Percentiles rank a stretch among this genome's conserved stretches.
Evolutionary conservation across 352 stramenopile genomes (phyloP).

Genomic region (Phytophthora multivora): DNA sequence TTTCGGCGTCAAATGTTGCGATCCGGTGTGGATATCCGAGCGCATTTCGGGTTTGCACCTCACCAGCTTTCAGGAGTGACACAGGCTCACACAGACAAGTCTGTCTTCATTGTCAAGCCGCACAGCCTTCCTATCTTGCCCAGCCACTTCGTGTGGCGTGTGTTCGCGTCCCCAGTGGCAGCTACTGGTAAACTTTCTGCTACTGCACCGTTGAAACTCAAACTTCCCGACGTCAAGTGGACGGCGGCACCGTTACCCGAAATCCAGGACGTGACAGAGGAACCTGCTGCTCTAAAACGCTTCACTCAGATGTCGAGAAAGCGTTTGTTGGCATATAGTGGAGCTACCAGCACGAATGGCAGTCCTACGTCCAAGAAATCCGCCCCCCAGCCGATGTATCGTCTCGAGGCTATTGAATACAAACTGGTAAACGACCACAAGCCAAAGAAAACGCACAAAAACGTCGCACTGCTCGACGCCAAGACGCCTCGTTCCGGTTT

Average conservation of each 20-base stretch:
- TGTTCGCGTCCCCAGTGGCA: slow-evolving; percentile 10
- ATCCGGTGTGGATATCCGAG: slow-evolving; percentile 7
- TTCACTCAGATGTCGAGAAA: slow-evolving; percentile 34
- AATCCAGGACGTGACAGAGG: slow-evolving; percentile 44
- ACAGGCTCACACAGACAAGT: slow-evolving; percentile 22
- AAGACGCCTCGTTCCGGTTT: slow-evolving; percentile 47
- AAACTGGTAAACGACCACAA: slow-evolving; percentile 45
- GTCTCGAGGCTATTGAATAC: slow-evolving; percentile 36
- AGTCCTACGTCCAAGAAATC: slow-evolving; percentile 42
- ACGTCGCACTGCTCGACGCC: slow-evolving; percentile 39
- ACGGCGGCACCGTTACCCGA: slow-evolving; percentile 32
- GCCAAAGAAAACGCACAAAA: slow-evolving; percentile 41
- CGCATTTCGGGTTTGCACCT: slow-evolving; percentile 27
- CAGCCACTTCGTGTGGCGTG: slow-evolving; percentile 19
- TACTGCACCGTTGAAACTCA: slow-evolving; percentile 3
- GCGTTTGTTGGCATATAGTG: not conserved
- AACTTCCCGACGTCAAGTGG: slow-evolving; percentile 16
- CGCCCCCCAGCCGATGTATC: slow-evolving; percentile 48
- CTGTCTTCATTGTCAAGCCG: slow-evolving; percentile 9
- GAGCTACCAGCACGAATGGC: not conserved
- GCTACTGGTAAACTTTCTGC: slow-evolving; percentile 3
- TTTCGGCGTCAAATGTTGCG: slow-evolving; percentile 15
- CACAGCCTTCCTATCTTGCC: slow-evolving; percentile 27
- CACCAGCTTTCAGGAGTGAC: slow-evolving; percentile 26
- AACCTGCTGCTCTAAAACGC: slow-evolving; percentile 33